A percentile compares a stretch with the other conserved stretches of the same genome.
Evolutionary conservation across 179 eudicot species (phyloP).

Genomic region (Pouteria campechiana): DNA sequence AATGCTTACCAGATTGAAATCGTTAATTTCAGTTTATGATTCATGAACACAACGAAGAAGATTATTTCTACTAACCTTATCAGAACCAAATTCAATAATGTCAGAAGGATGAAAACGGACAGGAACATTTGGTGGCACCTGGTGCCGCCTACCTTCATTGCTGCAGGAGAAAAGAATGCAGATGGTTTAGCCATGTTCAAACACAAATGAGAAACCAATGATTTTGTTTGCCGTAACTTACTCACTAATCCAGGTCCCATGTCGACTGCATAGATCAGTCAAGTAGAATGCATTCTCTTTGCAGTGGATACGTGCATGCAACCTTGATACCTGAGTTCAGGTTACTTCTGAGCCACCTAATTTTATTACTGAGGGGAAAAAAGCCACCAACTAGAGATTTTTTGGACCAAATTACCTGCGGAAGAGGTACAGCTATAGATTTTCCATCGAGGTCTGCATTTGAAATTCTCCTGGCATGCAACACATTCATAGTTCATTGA

Average conservation of each 20-base stretch:
- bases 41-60: neutral
- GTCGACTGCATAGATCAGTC: constrained; percentile 71
- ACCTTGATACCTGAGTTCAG: constrained; percentile 55
- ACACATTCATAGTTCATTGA: too few relatives aligned
- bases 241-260: constrained; percentile 84
- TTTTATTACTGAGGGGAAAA: too few relatives aligned
- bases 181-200: neutral
- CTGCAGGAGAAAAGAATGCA: constrained; percentile 24
- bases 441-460: constrained; percentile 39
- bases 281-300: constrained; percentile 54
- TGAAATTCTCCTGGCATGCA: constrained; percentile 38
- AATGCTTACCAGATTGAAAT: too few relatives aligned
- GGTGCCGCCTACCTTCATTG: constrained; percentile 66
- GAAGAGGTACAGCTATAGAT: constrained; percentile 36
- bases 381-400: too few relatives aligned
- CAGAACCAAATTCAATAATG: constrained; percentile 60
- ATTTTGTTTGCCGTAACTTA: constrained; percentile 19
- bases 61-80: constrained; percentile 34
- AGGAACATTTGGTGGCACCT: constrained; percentile 67
- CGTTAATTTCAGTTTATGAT: too few relatives aligned
- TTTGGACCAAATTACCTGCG: constrained; percentile 68
- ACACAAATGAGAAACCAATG: neutral
- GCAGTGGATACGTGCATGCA: constrained; percentile 62
- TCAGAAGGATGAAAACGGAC: constrained; percentile 69
- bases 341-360: too few relatives aligned